phyloP scores from a whole-genome alignment of 2,329 filamentous ascomycete species.

The Fusarium secorum region DNA sequence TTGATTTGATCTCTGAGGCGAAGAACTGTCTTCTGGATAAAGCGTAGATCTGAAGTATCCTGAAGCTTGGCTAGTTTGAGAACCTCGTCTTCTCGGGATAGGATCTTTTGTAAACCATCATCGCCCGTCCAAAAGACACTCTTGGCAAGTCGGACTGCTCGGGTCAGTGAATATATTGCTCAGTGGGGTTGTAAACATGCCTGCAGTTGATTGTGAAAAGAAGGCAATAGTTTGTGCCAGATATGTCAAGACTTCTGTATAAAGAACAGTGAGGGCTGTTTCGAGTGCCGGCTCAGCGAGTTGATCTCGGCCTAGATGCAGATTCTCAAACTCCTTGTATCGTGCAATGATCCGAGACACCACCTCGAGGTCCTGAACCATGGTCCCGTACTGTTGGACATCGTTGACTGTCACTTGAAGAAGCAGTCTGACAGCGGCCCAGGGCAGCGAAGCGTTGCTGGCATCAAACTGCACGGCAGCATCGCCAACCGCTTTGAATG shows the following conservation, averaged over 20 bases:
- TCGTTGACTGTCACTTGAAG: background rate
- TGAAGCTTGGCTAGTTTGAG: background rate
- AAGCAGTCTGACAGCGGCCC: conserved; percentile 2
- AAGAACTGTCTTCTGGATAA: background rate
- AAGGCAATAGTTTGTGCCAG: background rate
- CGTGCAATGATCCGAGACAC: background rate
- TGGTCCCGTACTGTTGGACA: background rate
- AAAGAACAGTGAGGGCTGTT: background rate
- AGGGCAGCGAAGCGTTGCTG: background rate
- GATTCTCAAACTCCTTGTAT: background rate
- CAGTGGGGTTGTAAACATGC: background rate
- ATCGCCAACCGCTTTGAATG: conserved; percentile 1
- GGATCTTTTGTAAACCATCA: background rate
- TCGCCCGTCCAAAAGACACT: background rate
- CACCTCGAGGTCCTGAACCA: background rate
- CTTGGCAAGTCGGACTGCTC: background rate
- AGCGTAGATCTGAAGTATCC: background rate
- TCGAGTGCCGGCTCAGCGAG: background rate
- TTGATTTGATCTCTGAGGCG: background rate
- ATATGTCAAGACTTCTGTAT: background rate
- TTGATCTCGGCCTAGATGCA: background rate
- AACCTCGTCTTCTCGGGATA: background rate
- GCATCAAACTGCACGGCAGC: conserved; percentile 2
- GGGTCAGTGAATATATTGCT: accelerated
- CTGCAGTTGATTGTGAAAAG: background rate